These are phyloP conservation scores for Perkinsus chesapeaki DNA, from an alignment of 169 alveolate species.

Conservation along the genomic window DNA sequence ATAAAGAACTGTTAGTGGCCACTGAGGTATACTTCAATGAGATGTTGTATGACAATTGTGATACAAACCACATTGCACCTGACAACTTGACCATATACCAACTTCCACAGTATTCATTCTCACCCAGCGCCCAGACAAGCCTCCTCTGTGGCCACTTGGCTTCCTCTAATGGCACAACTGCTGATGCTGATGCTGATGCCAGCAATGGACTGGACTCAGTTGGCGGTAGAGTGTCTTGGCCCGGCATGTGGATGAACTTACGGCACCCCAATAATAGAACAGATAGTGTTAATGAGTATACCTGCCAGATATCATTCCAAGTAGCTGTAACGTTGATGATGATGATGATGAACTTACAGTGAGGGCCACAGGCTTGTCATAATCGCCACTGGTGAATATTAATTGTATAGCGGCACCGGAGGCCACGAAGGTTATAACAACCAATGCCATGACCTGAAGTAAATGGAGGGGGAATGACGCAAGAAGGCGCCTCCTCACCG, in stretches of 20 bases:
- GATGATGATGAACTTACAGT: not conserved
- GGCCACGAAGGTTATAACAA: not conserved
- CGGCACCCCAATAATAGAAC: not conserved
- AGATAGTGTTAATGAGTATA: not conserved
- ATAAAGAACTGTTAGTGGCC: not conserved
- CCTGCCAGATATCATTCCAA: not conserved
- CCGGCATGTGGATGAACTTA: not conserved
- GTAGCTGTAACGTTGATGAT: not conserved
- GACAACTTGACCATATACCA: too few species aligned
- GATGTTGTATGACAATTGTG: not conserved
- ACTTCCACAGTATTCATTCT: not conserved
- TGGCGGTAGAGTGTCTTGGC: not conserved
- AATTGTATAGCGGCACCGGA: not conserved
- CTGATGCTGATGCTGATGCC: not conserved
- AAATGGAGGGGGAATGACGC: not conserved
- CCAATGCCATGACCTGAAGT: not conserved
- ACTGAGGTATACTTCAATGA: not conserved
- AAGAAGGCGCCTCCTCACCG: not conserved
- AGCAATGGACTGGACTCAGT: not conserved
- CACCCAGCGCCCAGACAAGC: not conserved
- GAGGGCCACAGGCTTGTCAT: not conserved
- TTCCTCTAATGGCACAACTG: not conserved
- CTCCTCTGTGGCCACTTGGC: not conserved
- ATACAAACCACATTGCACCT: not conserved
- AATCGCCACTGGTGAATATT: not conserved